Percentiles rank a stretch among this genome's conserved stretches.
These are phyloP conservation scores for Chalciporus piperatoides DNA, from an alignment of 1,284 basidiomycete species.

Conservation along the genomic window DNA sequence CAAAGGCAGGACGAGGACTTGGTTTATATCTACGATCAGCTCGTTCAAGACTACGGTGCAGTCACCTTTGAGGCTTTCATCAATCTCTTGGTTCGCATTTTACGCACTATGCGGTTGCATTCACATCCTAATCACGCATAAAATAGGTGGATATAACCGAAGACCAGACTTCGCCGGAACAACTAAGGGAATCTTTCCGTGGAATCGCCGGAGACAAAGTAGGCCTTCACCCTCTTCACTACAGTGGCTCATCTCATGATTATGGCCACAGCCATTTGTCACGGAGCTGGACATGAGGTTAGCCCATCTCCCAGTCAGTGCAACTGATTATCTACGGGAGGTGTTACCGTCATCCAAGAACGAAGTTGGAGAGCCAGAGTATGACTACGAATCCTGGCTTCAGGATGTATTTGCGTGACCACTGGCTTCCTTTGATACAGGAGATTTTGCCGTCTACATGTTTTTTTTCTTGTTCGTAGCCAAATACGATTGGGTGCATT, in stretches of 20 bases:
- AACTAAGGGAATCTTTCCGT: slow-evolving; percentile 91
- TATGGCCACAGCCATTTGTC: slow-evolving; percentile 71
- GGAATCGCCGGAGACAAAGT: slow-evolving; percentile 91
- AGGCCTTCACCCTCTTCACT: slow-evolving; percentile 18
- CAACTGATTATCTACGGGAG: slow-evolving; percentile 81
- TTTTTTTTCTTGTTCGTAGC: neutral
- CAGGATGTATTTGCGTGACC: slow-evolving; percentile 66
- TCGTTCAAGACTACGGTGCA: slow-evolving; percentile 82
- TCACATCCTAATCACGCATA: slow-evolving; percentile 8
- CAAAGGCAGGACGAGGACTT: slow-evolving; percentile 75
- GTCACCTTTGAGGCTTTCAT: slow-evolving; percentile 95
- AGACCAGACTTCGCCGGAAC: slow-evolving; percentile 91
- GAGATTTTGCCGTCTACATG: neutral
- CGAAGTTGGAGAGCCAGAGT: slow-evolving; percentile 60
- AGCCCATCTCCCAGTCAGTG: slow-evolving; percentile 76
- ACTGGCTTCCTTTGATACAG: neutral
- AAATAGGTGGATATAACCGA: slow-evolving; percentile 88
- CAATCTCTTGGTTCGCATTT: slow-evolving; percentile 71
- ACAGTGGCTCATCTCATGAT: slow-evolving; percentile 10
- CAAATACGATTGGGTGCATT: neutral
- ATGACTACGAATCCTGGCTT: slow-evolving; percentile 77
- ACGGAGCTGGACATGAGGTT: slow-evolving; percentile 91
- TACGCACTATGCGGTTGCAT: neutral
- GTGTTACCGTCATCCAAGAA: slow-evolving; percentile 60
- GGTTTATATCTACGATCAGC: slow-evolving; percentile 79